These are phyloP conservation scores for Hortaea sp. DNA, from an alignment of 2,329 filamentous ascomycete genomes.

Conservation along the genomic window DNA sequence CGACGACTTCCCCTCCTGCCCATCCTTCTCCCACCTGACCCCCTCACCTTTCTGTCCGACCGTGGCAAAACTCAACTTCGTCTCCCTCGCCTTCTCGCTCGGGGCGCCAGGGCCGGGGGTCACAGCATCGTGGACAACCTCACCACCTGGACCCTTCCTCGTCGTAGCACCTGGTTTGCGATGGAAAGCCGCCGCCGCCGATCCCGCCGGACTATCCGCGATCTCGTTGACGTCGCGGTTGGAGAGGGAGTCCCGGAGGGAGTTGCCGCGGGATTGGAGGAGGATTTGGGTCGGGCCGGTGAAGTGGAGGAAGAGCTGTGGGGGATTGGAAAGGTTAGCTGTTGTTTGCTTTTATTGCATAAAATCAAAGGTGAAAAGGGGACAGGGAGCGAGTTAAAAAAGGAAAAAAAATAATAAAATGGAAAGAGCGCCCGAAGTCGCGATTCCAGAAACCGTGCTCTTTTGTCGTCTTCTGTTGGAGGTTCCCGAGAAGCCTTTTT, in stretches of 20 bases:
- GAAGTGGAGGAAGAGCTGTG: slow-evolving; percentile 73
- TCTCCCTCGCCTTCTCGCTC: slow-evolving; percentile 12
- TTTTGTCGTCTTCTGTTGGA: too few species aligned
- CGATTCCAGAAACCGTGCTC: too few species aligned
- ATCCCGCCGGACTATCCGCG: slow-evolving; percentile 68
- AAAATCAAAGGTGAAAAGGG: too few species aligned
- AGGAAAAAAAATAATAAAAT: too few species aligned
- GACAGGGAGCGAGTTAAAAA: too few species aligned
- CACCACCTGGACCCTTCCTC: neutral
- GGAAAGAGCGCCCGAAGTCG: too few species aligned
- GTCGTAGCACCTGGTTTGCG: slow-evolving; percentile 13
- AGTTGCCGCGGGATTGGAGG: slow-evolving; percentile 75
- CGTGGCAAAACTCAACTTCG: slow-evolving; percentile 25
- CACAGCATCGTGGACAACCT: slow-evolving; percentile 11
- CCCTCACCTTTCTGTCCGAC: slow-evolving; percentile 19
- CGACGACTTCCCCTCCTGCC: neutral
- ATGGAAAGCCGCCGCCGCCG: slow-evolving; percentile 48
- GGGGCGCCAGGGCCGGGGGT: slow-evolving; percentile 7
- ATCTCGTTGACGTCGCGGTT: slow-evolving; percentile 79
- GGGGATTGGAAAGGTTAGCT: slow-evolving; percentile 3
- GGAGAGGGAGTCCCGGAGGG: slow-evolving; percentile 68
- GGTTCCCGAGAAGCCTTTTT: too few species aligned
- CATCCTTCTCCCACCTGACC: slow-evolving; percentile 2
- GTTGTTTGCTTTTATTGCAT: neutral
- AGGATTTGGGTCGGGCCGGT: slow-evolving; percentile 76